Conservation (phyloP, 148 eudicot species). For the Diospyros kaki region DNA sequence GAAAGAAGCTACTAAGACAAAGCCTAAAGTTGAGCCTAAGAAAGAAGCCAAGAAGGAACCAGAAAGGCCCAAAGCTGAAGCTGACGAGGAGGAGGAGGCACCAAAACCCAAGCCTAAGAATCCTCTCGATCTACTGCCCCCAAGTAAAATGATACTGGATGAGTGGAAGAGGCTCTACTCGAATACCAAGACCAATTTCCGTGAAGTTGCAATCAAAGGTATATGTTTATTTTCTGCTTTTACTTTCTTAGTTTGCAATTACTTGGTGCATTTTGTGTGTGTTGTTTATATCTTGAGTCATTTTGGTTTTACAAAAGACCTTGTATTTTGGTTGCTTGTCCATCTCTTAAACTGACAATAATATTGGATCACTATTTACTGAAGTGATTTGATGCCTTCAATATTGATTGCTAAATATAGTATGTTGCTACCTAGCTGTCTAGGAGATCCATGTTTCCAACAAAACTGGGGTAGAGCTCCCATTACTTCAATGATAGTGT, state of each 20-base stretch:
- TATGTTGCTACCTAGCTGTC: background rate
- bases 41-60: constrained; percentile 53
- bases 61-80: constrained; percentile 47
- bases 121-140: constrained; percentile 79
- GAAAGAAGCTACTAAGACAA: constrained; percentile 50
- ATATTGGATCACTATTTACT: background rate
- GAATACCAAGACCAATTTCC: constrained; percentile 81
- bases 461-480: background rate
- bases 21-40: constrained; percentile 58
- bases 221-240: background rate
- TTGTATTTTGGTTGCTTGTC: background rate
- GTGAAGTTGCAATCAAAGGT: constrained; percentile 89
- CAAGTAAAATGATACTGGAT: constrained; percentile 80
- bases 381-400: background rate
- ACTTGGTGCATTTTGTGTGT: too few relatives aligned
- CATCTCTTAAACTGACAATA: background rate
- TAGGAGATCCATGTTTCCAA: background rate
- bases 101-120: constrained; percentile 85
- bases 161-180: constrained; percentile 94
- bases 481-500: background rate
- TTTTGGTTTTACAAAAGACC: background rate
- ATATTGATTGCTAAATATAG: background rate
- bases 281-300: too few relatives aligned
- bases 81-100: constrained; percentile 47
- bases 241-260: background rate